Percentiles rank a stretch among this genome's conserved stretches.
These are phyloP conservation scores for Geotrichum aggregatum DNA, from an alignment of 1,139 yeast genomes.

Conservation along the genomic window DNA sequence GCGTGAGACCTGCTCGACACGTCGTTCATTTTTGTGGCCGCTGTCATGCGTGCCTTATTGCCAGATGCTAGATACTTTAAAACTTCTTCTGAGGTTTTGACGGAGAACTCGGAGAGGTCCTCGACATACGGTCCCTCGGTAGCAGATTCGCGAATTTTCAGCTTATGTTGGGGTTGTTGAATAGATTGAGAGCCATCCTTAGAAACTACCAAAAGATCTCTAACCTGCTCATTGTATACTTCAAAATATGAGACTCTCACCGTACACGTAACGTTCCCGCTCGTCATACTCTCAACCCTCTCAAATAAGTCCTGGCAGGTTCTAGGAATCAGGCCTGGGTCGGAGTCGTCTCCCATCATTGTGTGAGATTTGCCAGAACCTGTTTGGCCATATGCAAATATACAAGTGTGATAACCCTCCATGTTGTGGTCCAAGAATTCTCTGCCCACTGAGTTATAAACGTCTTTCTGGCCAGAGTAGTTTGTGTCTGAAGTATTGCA, in stretches of 20 bases:
- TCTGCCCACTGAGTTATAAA: slow-evolving; percentile 54
- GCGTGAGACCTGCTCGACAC: slow-evolving; percentile 77
- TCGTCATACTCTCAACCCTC: slow-evolving; percentile 41
- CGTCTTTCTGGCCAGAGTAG: slow-evolving; percentile 47
- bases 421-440: slow-evolving; percentile 60
- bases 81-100: slow-evolving; percentile 47
- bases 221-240: slow-evolving; percentile 67
- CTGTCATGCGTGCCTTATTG: slow-evolving; percentile 55
- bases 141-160: slow-evolving; percentile 58
- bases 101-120: slow-evolving; percentile 48
- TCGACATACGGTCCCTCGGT: slow-evolving; percentile 68
- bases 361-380: slow-evolving; percentile 71
- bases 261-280: slow-evolving; percentile 47
- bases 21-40: slow-evolving; percentile 65
- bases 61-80: slow-evolving; percentile 46
- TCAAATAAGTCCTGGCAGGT: slow-evolving; percentile 54
- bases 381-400: slow-evolving; percentile 74
- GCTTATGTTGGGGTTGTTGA: slow-evolving; percentile 32
- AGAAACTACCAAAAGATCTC: slow-evolving; percentile 46
- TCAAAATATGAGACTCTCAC: slow-evolving; percentile 62
- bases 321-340: slow-evolving; percentile 60
- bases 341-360: slow-evolving; percentile 58
- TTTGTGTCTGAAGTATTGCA: slow-evolving; percentile 34
- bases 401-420: slow-evolving; percentile 68
- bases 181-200: slow-evolving; percentile 16